Conservation (phyloP, 129 eudicot species). For the Centaurea solstitialis region DNA sequence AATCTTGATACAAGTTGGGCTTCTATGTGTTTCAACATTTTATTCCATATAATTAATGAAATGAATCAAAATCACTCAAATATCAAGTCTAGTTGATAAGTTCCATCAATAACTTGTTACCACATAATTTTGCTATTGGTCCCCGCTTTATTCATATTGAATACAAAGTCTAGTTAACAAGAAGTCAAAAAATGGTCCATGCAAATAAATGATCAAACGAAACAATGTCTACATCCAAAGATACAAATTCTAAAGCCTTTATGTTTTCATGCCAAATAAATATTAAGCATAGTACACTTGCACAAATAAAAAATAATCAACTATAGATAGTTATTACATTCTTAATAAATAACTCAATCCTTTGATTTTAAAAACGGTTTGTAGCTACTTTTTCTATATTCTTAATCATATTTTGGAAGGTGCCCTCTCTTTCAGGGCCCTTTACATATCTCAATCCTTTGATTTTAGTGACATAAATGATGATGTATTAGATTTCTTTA, state of each 20-base stretch:
- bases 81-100: background rate
- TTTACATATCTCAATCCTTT: too few species aligned
- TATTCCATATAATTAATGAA: background rate
- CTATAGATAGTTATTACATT: too few species aligned
- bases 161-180: background rate
- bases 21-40: background rate
- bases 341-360: too few species aligned
- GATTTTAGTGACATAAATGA: too few species aligned
- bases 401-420: too few species aligned
- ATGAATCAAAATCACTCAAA: background rate
- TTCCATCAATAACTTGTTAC: background rate
- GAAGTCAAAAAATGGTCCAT: background rate
- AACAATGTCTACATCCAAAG: background rate
- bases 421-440: too few species aligned
- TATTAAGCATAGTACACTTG: background rate
- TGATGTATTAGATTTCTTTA: too few species aligned
- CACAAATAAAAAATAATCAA: too few species aligned
- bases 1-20: background rate
- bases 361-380: too few species aligned
- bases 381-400: too few species aligned
- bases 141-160: background rate
- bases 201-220: background rate
- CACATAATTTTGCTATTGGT: background rate
- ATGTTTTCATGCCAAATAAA: background rate
- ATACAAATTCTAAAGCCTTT: background rate